Conservation (phyloP, 805 yeast genomes). For the Priceomyces carsonii region DNA sequence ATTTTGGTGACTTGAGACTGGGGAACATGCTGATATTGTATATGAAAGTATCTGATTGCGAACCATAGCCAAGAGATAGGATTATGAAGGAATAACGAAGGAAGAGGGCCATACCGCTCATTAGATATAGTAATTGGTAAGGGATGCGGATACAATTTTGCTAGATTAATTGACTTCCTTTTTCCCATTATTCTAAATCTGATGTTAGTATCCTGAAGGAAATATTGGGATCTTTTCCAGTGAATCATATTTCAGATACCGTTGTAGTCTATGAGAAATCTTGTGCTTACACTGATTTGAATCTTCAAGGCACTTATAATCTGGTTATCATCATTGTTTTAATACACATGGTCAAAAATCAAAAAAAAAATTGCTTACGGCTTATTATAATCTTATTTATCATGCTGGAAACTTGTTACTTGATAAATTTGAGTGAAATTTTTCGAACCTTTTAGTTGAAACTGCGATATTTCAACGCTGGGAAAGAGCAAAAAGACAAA, state of each 20-base stretch:
- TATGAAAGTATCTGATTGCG: slow-evolving; percentile 31
- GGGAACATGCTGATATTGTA: slow-evolving; percentile 27
- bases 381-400: too few relatives aligned
- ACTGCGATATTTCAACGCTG: too few relatives aligned
- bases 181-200: slow-evolving; percentile 25
- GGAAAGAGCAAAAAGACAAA: slow-evolving; percentile 2
- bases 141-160: slow-evolving; percentile 44
- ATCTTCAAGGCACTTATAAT: slow-evolving; percentile 24
- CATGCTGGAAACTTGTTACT: too few relatives aligned
- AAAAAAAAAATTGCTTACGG: too few relatives aligned
- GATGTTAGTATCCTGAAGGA: slow-evolving; percentile 1
- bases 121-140: slow-evolving; percentile 53
- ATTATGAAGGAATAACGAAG: slow-evolving; percentile 60
- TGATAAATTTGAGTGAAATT: too few relatives aligned
- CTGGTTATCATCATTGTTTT: slow-evolving; percentile 21
- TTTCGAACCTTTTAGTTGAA: too few relatives aligned
- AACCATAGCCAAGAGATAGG: slow-evolving; percentile 64
- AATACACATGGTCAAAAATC: not conserved
- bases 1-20: slow-evolving; percentile 18
- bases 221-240: not conserved
- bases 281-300: slow-evolving; percentile 58
- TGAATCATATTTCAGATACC: slow-evolving; percentile 70
- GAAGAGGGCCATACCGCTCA: slow-evolving; percentile 43
- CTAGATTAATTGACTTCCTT: slow-evolving; percentile 30
- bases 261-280: slow-evolving; percentile 92